These are phyloP conservation scores for Tephrocybe sp. DNA, from an alignment of 768 basidiomycete species.

Conservation along the genomic window DNA sequence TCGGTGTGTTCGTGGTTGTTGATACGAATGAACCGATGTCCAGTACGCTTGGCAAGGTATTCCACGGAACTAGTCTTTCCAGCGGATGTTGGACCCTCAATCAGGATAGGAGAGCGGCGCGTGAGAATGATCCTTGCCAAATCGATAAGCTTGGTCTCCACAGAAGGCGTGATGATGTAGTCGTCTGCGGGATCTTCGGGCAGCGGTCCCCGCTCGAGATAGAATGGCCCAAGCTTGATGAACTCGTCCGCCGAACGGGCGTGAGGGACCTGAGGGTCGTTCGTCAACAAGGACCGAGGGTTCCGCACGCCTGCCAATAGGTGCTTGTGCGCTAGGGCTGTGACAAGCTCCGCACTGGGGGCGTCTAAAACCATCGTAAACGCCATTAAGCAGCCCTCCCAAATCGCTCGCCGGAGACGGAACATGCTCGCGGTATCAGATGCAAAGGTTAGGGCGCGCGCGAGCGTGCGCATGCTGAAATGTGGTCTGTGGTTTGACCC, in stretches of 20 bases:
- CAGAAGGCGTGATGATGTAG: conserved; percentile 95
- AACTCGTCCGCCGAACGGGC: conserved; percentile 49
- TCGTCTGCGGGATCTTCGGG: conserved; percentile 64
- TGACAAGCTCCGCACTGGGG: conserved; percentile 65
- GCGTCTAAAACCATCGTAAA: conserved; percentile 93
- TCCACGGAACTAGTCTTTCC: conserved; percentile 98
- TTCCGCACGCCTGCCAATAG: conserved; percentile 81
- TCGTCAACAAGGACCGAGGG: conserved; percentile 67
- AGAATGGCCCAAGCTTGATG: conserved; percentile 89
- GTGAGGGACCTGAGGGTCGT: conserved; percentile 57
- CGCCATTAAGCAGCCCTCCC: conserved; percentile 97
- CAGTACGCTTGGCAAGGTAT: conserved; percentile 89
- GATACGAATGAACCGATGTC: conserved; percentile 95
- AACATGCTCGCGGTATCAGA: conserved; percentile 76
- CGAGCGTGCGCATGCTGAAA: conserved; percentile 95
- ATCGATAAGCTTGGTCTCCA: conserved; percentile 90
- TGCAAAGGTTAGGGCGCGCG: conserved; percentile 88
- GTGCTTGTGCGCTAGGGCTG: conserved; percentile 68
- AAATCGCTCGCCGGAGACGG: conserved; percentile 81
- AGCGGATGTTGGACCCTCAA: conserved; percentile 96
- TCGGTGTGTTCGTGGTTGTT: conserved; percentile 99
- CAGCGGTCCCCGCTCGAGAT: conserved; percentile 75
- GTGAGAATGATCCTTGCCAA: conserved; percentile 90
- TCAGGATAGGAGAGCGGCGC: conserved; percentile 87
- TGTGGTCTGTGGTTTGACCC: conserved; percentile 92